phyloP scores from a whole-genome alignment of 441 rosid species.

The Gossypium aridum region DNA sequence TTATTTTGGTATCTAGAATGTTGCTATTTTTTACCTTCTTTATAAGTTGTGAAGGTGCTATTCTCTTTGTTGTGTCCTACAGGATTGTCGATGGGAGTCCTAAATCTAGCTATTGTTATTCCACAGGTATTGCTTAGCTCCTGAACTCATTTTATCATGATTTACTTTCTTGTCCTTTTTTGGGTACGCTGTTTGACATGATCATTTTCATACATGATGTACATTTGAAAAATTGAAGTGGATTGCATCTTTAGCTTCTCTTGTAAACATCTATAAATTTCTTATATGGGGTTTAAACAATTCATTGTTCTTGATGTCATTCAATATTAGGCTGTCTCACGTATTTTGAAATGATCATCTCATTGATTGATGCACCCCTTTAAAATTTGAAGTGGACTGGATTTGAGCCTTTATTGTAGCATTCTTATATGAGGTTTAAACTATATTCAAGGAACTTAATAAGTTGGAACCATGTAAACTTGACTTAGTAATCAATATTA shows the following conservation, averaged over 20 bases:
- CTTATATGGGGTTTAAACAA: background rate
- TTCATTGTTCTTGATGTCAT: background rate
- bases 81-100: constrained; percentile 96
- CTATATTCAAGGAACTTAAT: background rate
- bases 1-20: constrained; percentile 5
- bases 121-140: constrained; percentile 64
- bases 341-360: background rate
- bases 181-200: background rate
- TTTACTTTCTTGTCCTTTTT: background rate
- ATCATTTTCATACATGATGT: background rate
- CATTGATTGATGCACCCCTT: background rate
- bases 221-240: background rate
- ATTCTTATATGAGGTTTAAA: background rate
- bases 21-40: background rate
- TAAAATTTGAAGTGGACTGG: background rate
- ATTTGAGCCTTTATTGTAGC: background rate
- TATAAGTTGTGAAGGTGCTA: constrained; percentile 14
- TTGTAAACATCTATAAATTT: background rate
- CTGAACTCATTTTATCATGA: background rate
- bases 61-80: constrained; percentile 23
- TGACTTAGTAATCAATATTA: background rate
- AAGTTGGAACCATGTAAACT: background rate
- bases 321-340: background rate
- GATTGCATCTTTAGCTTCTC: background rate
- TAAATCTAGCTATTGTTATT: constrained; percentile 85